Conservation (phyloP, 805 yeast species). For the Myxozyma mucilagina region DNA sequence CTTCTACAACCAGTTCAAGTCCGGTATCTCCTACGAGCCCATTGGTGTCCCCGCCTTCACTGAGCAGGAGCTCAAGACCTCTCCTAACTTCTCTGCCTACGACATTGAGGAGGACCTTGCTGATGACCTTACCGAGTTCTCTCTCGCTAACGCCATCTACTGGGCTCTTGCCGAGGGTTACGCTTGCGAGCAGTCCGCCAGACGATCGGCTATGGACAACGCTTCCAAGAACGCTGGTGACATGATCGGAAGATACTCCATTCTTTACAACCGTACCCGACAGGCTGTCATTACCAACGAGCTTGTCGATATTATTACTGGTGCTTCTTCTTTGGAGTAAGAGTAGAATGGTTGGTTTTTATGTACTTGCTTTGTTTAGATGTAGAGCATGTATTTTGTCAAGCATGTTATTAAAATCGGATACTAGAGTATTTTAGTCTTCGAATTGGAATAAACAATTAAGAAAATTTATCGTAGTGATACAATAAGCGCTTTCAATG, state of each 20-base stretch:
- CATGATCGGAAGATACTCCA: slow-evolving; percentile 94
- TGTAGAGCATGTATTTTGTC: neutral
- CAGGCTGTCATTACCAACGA: slow-evolving; percentile 99
- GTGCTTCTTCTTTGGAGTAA: slow-evolving; percentile 97
- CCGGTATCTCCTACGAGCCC: slow-evolving; percentile 91
- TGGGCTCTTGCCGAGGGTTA: slow-evolving; percentile 96
- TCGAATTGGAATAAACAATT: neutral
- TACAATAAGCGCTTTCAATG: no score
- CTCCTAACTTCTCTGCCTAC: slow-evolving; percentile 82
- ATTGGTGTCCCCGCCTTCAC: slow-evolving; percentile 64
- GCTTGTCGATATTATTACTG: slow-evolving; percentile 98
- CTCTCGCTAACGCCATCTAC: slow-evolving; percentile 84
- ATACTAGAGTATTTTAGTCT: neutral
- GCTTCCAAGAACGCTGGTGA: slow-evolving; percentile 99
- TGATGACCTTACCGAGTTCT: slow-evolving; percentile 67
- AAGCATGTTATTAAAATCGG: neutral
- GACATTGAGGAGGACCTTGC: slow-evolving; percentile 67
- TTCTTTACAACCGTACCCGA: slow-evolving; percentile 98
- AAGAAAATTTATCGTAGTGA: no score
- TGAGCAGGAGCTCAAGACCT: slow-evolving; percentile 69
- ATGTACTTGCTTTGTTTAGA: neutral
- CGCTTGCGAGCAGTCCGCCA: slow-evolving; percentile 95
- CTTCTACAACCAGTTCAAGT: slow-evolving; percentile 81
- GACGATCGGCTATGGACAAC: slow-evolving; percentile 99
- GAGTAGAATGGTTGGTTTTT: neutral